Percentiles rank a stretch among this genome's conserved stretches.
Evolutionary conservation across 495 filamentous ascomycete genomes (phyloP).

Genomic region (Parmelia sp.): DNA sequence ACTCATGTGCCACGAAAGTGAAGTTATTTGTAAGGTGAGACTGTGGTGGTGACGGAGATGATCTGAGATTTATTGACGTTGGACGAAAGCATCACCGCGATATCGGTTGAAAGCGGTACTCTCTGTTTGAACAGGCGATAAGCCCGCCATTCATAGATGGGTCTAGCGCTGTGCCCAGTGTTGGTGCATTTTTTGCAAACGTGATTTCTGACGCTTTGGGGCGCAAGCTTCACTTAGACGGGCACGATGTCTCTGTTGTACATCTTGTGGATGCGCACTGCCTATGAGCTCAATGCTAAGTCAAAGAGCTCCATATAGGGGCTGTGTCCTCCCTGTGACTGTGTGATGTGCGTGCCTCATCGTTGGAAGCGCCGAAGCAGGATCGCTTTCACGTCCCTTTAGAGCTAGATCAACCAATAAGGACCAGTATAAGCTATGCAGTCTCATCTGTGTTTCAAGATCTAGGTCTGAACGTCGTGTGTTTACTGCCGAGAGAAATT

Average conservation of each 20-base stretch:
- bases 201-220: background rate
- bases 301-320: background rate
- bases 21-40: background rate
- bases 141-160: background rate
- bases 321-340: background rate
- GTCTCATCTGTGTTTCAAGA: conserved; percentile 3
- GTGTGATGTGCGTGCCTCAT: background rate
- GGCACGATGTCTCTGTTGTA: background rate
- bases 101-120: background rate
- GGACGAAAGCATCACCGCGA: background rate
- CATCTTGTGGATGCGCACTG: background rate
- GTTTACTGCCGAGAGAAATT: background rate
- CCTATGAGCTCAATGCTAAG: background rate
- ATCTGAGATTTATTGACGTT: background rate
- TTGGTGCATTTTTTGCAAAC: background rate
- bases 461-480: background rate
- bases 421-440: background rate
- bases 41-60: background rate
- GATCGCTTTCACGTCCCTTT: background rate
- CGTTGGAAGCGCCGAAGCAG: background rate
- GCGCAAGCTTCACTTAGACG: background rate
- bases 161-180: background rate
- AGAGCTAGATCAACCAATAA: background rate
- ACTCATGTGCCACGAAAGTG: background rate
- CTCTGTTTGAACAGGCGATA: background rate